These are phyloP conservation scores for Ambrosiella beaveri DNA, from an alignment of 2,329 filamentous ascomycete species.

Conservation along the genomic window DNA sequence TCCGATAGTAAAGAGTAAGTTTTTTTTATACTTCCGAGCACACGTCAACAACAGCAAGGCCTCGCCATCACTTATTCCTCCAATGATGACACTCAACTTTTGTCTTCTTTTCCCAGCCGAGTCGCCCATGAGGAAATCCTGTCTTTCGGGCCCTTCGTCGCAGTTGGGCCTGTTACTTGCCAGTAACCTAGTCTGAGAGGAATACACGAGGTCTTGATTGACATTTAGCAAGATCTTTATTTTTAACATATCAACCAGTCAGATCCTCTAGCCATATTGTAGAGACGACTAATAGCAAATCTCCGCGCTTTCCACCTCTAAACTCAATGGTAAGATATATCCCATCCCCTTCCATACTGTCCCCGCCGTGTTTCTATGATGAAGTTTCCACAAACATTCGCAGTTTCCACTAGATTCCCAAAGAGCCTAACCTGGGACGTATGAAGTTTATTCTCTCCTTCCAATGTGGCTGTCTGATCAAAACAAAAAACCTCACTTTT, in stretches of 20 bases:
- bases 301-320: not conserved
- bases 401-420: slow-evolving; percentile 74
- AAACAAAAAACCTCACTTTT: slow-evolving; percentile 12
- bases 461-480: slow-evolving; percentile 49
- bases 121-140: slow-evolving; percentile 69
- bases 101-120: slow-evolving; percentile 80
- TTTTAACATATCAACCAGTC: no score
- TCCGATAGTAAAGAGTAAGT: no score
- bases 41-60: not conserved
- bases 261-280: no score
- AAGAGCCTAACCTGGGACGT: slow-evolving; percentile 49
- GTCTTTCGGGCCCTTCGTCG: slow-evolving; percentile 46
- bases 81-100: slow-evolving; percentile 56
- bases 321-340: slow-evolving; percentile 2
- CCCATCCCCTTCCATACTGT: not conserved
- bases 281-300: not conserved
- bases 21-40: no score
- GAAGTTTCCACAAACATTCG: slow-evolving; percentile 63
- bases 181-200: slow-evolving; percentile 68
- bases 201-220: not conserved
- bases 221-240: not conserved
- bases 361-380: slow-evolving; percentile 33
- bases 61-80: slow-evolving; percentile 15
- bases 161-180: slow-evolving; percentile 61
- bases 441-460: slow-evolving; percentile 55